Conservation (phyloP, 306 rosid genomes). For the Cucumis melo region DNA sequence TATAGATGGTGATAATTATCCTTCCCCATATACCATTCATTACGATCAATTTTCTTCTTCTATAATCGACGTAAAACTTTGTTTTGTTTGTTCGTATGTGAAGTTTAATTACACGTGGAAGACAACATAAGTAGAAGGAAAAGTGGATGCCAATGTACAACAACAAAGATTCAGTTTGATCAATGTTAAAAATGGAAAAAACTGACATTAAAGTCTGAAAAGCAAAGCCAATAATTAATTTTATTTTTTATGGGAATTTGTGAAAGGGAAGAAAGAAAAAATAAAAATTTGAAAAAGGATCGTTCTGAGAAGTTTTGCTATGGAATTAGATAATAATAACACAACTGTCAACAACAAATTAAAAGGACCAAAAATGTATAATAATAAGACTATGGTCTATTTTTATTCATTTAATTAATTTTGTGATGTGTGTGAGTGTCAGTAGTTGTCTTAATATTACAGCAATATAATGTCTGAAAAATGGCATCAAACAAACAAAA, state of each 20-base stretch:
- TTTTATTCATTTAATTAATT: background rate
- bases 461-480: background rate
- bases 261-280: background rate
- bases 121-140: background rate
- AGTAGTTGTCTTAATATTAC: constrained; percentile 2
- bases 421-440: background rate
- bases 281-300: background rate
- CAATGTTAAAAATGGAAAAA: background rate
- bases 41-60: no score
- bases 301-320: background rate
- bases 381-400: background rate
- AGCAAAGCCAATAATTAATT: background rate
- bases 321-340: background rate
- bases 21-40: no score
- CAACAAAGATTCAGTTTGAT: background rate
- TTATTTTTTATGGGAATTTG: background rate
- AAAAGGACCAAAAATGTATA: background rate
- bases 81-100: no score
- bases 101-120: background rate
- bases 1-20: no score
- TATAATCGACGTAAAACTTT: no score
- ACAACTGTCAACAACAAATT: background rate
- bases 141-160: background rate
- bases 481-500: background rate
- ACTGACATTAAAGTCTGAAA: background rate